These are phyloP conservation scores for Bryoglossum gracile DNA, from an alignment of 495 filamentous ascomycete species.

Conservation along the genomic window DNA sequence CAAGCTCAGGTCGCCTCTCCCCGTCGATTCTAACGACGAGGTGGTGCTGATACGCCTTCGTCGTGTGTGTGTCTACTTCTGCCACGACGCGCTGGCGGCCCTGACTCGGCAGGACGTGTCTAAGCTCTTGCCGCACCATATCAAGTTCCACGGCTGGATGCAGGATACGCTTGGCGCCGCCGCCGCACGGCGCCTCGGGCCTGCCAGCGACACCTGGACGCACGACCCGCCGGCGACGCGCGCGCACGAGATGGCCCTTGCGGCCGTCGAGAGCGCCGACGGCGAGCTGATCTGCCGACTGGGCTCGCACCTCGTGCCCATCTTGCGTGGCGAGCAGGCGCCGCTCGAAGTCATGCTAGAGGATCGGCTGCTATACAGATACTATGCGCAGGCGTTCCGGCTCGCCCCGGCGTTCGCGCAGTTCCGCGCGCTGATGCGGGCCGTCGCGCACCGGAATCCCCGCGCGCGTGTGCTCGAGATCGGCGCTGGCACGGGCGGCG, in stretches of 20 bases:
- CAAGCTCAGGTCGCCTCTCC: no score
- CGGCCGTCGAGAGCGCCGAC: background rate
- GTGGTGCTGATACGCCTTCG: background rate
- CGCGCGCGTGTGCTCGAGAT: background rate
- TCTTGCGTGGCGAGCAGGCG: background rate
- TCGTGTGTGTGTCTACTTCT: background rate
- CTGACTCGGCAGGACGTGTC: background rate
- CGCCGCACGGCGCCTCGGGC: background rate
- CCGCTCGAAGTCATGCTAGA: conserved; percentile 11
- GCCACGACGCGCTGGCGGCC: background rate
- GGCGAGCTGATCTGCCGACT: conserved; percentile 6
- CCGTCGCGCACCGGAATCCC: background rate
- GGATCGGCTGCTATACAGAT: conserved; percentile 3
- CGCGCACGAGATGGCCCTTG: background rate
- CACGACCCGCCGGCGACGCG: background rate
- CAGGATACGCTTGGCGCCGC: background rate
- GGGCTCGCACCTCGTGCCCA: background rate
- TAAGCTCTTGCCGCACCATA: background rate
- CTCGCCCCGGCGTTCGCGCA: no score
- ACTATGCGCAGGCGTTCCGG: background rate
- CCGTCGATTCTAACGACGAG: no score
- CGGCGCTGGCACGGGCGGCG: background rate
- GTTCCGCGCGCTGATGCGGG: no score
- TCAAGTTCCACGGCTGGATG: conserved; percentile 6
- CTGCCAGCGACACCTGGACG: background rate